A percentile compares a stretch with the other conserved stretches of the same genome.
These are phyloP conservation scores for Cordyceps cateniannulata DNA, from an alignment of 2,329 filamentous ascomycete species.

Conservation along the genomic window DNA sequence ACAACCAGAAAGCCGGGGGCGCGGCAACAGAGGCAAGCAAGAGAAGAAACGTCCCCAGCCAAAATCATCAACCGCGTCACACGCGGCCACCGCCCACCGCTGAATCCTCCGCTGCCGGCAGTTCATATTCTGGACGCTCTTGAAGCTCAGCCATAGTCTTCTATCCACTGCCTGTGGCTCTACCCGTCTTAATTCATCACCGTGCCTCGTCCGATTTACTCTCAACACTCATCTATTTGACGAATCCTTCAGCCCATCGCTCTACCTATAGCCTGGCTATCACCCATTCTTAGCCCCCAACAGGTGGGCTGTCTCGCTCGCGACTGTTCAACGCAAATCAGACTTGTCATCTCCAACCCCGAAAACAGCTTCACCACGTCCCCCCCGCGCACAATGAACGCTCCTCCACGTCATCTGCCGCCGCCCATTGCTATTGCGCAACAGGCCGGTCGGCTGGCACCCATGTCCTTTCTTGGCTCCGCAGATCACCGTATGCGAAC, in stretches of 20 bases:
- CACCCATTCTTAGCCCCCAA: conserved; percentile 2
- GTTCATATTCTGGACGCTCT: not conserved
- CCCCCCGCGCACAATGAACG: conserved; percentile 1
- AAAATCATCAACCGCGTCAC: conserved; percentile 2
- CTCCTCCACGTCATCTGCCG: conserved; percentile 10
- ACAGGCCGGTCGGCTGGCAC: conserved; percentile 11
- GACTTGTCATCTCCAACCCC: not conserved
- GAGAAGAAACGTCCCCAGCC: not conserved
- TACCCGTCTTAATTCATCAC: not conserved
- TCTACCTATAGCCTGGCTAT: not conserved
- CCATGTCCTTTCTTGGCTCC: conserved; percentile 8
- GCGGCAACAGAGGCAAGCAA: not conserved
- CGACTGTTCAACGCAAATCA: not conserved
- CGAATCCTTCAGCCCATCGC: not conserved
- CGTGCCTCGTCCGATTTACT: not conserved
- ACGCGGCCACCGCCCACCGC: not conserved
- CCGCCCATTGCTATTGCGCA: conserved; percentile 11
- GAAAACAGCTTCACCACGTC: not conserved
- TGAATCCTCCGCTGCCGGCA: not conserved
- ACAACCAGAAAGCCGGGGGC: not conserved
- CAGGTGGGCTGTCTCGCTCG: conserved; percentile 5
- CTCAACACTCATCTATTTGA: not conserved
- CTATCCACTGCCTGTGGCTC: not conserved
- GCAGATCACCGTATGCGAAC: not conserved
- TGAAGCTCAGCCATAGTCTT: not conserved